Evolutionary conservation across 192 early-diverging fungal species (phyloP).

Genomic region (Coemansia sp.): DNA sequence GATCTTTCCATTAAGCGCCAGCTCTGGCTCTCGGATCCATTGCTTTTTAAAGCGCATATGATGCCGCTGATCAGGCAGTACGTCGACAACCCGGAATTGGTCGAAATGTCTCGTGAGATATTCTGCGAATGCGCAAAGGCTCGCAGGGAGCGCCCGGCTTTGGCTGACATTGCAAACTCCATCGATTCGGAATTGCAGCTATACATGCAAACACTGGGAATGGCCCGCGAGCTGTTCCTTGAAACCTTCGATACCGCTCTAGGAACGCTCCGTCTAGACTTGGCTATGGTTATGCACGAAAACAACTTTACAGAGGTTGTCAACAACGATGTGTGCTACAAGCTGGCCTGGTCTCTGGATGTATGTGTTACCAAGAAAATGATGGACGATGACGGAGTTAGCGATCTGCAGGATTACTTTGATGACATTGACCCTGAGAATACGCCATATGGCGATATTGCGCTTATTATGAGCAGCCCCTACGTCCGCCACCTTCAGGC

Average conservation of each 20-base stretch:
- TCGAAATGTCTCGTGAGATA: slow-evolving; percentile 40
- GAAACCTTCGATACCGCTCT: slow-evolving; percentile 28
- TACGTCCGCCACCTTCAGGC: slow-evolving; percentile 43
- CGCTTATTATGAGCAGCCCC: slow-evolving; percentile 46
- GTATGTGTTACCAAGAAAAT: slow-evolving; percentile 35
- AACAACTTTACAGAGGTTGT: slow-evolving; percentile 22
- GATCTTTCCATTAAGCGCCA: slow-evolving; percentile 33
- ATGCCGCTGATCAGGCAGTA: slow-evolving; percentile 32
- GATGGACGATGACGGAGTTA: slow-evolving; percentile 35
- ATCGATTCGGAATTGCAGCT: slow-evolving; percentile 35
- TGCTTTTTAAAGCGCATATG: slow-evolving; percentile 36
- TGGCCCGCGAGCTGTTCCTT: slow-evolving; percentile 38
- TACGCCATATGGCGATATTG: slow-evolving; percentile 48
- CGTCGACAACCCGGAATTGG: slow-evolving; percentile 7
- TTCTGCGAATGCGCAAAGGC: background rate
- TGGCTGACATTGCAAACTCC: slow-evolving; percentile 26
- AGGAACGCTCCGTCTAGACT: slow-evolving; percentile 43
- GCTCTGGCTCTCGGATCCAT: slow-evolving; percentile 34
- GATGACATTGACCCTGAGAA: slow-evolving; percentile 29
- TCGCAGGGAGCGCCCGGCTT: slow-evolving; percentile 19
- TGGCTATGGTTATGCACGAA: slow-evolving; percentile 45
- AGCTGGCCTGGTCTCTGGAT: slow-evolving; percentile 43
- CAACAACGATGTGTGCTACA: slow-evolving; percentile 37
- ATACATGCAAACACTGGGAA: slow-evolving; percentile 42
- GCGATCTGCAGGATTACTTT: slow-evolving; percentile 41